Evolutionary conservation across 2,329 filamentous ascomycete genomes (phyloP).

Genomic region (Fusarium haematococcum): DNA sequence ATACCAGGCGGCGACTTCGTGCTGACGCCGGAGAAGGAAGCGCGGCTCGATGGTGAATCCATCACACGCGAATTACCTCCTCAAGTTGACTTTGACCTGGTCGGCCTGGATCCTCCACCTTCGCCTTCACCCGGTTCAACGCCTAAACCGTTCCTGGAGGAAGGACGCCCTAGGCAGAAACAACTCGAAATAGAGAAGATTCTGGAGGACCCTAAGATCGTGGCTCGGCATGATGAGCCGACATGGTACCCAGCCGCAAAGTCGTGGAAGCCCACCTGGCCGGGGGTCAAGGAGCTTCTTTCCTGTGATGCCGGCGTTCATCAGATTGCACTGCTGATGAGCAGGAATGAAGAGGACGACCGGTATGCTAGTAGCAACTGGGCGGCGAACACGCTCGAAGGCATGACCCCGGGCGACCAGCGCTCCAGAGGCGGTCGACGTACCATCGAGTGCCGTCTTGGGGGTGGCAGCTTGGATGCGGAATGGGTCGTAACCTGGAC

Average conservation of each 20-base stretch:
- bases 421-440: not conserved
- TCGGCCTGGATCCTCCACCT: not conserved
- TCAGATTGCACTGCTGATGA: slow-evolving; percentile 36
- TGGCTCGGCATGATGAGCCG: not conserved
- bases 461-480: slow-evolving; percentile 48
- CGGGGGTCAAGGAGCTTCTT: slow-evolving; percentile 40
- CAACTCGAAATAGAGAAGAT: not conserved
- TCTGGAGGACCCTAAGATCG: not conserved
- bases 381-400: slow-evolving; percentile 25
- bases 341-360: not conserved
- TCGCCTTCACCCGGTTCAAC: not conserved
- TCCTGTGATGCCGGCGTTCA: slow-evolving; percentile 38
- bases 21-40: not conserved
- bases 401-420: not conserved
- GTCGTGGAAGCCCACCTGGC: slow-evolving; percentile 32
- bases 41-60: slow-evolving; percentile 16
- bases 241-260: not conserved
- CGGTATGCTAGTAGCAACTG: slow-evolving; percentile 41
- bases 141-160: slow-evolving; percentile 1
- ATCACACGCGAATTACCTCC: slow-evolving; percentile 17
- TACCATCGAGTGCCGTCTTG: slow-evolving; percentile 55
- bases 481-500: slow-evolving; percentile 51
- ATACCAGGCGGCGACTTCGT: not conserved
- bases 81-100: slow-evolving; percentile 11
- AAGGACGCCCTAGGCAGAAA: not conserved